Percentiles rank a stretch among this genome's conserved stretches.
Evolutionary conservation across 2,329 filamentous ascomycete genomes (phyloP).

Genomic region (Neofusicoccum kwambonambiense): DNA sequence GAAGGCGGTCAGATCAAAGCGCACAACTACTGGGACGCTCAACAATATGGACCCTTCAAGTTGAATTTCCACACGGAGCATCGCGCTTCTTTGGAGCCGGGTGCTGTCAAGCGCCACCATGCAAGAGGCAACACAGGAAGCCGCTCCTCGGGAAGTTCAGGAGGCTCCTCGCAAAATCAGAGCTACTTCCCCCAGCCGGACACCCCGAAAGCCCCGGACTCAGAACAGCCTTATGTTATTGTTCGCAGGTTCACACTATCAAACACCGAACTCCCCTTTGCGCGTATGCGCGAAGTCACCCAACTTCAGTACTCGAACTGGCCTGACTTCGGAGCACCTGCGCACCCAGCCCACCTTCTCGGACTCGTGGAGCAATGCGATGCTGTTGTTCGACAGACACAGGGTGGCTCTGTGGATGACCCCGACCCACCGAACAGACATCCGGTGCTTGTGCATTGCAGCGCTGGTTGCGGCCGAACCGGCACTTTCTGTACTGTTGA

Average conservation of each 20-base stretch:
- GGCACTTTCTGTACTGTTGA: conserved; percentile 97
- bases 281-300: conserved; percentile 85
- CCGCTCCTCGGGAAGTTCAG: conserved; percentile 27
- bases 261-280: conserved; percentile 74
- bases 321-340: conserved; percentile 94
- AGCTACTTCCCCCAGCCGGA: background rate
- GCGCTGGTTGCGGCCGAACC: conserved; percentile 90
- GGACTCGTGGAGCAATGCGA: conserved; percentile 88
- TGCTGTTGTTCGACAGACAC: conserved; percentile 58
- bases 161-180: conserved; percentile 22
- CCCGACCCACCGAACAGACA: conserved; percentile 54
- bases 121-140: conserved; percentile 23
- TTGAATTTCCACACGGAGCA: conserved; percentile 79
- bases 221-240: conserved; percentile 71
- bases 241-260: conserved; percentile 84
- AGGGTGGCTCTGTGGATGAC: conserved; percentile 53
- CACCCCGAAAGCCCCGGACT: conserved; percentile 26
- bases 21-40: conserved; percentile 85
- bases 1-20: conserved; percentile 94
- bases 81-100: conserved; percentile 70
- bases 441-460: conserved; percentile 91
- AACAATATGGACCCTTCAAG: conserved; percentile 73
- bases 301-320: conserved; percentile 94
- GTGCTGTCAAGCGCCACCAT: conserved; percentile 48
- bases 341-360: conserved; percentile 81